Conservation (phyloP, 2,329 filamentous ascomycete species). For the Paecilomyces sp. region DNA sequence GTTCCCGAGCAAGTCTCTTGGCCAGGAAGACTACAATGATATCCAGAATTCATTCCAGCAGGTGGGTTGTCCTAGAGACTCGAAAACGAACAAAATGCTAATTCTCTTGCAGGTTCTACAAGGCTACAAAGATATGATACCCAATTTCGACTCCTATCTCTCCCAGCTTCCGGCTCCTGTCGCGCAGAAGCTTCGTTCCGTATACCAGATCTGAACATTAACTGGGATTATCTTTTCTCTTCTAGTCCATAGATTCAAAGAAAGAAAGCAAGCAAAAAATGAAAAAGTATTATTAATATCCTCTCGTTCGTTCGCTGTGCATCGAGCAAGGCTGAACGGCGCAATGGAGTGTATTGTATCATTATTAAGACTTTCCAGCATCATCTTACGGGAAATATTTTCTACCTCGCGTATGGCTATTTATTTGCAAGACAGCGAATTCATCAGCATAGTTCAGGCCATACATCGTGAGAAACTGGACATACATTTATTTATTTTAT, state of each 20-base stretch:
- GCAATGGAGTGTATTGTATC: neutral
- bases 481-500: neutral
- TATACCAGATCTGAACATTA: constrained; percentile 33
- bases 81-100: constrained; percentile 2
- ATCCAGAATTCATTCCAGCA: constrained; percentile 68
- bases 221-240: constrained; percentile 2
- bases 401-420: neutral
- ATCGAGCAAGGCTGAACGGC: neutral
- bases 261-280: neutral
- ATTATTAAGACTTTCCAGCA: neutral
- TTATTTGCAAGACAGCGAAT: neutral
- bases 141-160: constrained; percentile 40
- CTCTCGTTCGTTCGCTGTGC: neutral
- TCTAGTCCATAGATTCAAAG: neutral
- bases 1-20: constrained; percentile 54
- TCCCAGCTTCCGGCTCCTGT: constrained; percentile 32
- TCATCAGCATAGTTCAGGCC: neutral
- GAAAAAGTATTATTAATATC: neutral
- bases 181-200: constrained; percentile 33
- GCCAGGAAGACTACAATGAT: constrained; percentile 53
- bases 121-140: constrained; percentile 42
- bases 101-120: constrained; percentile 29
- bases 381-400: neutral
- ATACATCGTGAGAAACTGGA: neutral
- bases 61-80: constrained; percentile 43